A percentile compares a stretch with the other conserved stretches of the same genome.
Conservation (phyloP, 169 alveolate genomes). For the Pseudocohnilembus persalinus region DNA sequence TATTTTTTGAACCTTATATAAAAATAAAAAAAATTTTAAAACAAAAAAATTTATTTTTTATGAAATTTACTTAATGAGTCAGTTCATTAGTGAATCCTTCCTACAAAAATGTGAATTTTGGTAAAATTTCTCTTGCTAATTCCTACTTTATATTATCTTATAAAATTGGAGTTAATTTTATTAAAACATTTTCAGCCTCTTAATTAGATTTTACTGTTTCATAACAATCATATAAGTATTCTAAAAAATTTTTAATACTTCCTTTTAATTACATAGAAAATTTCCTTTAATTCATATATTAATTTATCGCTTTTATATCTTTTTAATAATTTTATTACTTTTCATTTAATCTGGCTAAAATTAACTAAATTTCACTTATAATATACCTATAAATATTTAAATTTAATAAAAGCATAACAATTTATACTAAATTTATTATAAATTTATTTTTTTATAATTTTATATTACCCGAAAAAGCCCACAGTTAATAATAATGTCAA, state of each 20-base stretch:
- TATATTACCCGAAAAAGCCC: background rate
- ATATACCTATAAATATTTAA: too few species aligned
- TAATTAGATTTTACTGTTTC: background rate
- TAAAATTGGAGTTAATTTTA: background rate
- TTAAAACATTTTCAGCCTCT: background rate
- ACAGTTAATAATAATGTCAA: background rate
- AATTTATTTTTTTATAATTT: too few species aligned
- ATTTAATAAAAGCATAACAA: too few species aligned
- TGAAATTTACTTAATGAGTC: background rate
- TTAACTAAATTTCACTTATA: background rate
- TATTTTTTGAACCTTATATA: background rate
- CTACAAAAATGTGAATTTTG: background rate
- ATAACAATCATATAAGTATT: background rate
- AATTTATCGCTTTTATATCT: background rate
- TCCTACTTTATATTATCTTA: background rate
- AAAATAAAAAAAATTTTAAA: too few species aligned
- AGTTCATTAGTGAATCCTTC: background rate
- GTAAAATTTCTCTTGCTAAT: background rate
- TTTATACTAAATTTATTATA: too few species aligned
- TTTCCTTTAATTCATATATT: background rate
- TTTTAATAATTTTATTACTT: too few species aligned
- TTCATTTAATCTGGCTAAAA: background rate
- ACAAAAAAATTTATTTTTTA: background rate
- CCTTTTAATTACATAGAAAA: background rate
- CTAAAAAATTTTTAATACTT: background rate